A percentile compares a stretch with the other conserved stretches of the same genome.
Evolutionary conservation across 2,329 filamentous ascomycete genomes (phyloP).

Genomic region (Microsporum audouinii): DNA sequence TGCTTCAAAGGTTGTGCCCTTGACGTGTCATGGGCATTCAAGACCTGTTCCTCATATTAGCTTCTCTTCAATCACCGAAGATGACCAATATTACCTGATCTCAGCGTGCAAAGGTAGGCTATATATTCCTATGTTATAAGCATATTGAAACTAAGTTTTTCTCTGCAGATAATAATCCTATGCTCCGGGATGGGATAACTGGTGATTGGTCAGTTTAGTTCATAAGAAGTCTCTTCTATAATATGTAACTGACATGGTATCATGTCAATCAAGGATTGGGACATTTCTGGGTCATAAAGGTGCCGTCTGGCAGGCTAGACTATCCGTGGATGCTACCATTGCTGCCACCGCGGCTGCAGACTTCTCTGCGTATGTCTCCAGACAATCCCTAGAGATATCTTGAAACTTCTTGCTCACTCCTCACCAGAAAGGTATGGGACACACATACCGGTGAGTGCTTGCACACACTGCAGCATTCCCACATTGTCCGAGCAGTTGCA

Average conservation of each 20-base stretch:
- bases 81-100: conserved; percentile 80
- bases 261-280: conserved; percentile 55
- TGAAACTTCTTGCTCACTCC: conserved; percentile 5
- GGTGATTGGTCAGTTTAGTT: conserved; percentile 62
- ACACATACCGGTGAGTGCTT: conserved; percentile 86
- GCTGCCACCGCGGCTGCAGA: conserved; percentile 92
- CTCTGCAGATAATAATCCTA: conserved; percentile 78
- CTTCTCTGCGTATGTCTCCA: conserved; percentile 68
- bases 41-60: conserved; percentile 82
- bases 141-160: neutral
- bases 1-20: conserved; percentile 46
- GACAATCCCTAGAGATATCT: neutral
- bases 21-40: conserved; percentile 92
- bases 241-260: conserved; percentile 3
- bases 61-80: conserved; percentile 73
- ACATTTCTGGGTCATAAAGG: conserved; percentile 98
- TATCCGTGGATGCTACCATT: conserved; percentile 75
- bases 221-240: conserved; percentile 3
- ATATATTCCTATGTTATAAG: neutral
- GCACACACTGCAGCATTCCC: conserved; percentile 77
- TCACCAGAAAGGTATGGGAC: conserved; percentile 80
- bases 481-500: conserved; percentile 88
- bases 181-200: conserved; percentile 91
- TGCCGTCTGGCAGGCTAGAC: conserved; percentile 88
- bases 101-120: conserved; percentile 73